These are phyloP conservation scores for Yamadazyma sp. DNA, from an alignment of 1,139 yeast species.

Conservation along the genomic window DNA sequence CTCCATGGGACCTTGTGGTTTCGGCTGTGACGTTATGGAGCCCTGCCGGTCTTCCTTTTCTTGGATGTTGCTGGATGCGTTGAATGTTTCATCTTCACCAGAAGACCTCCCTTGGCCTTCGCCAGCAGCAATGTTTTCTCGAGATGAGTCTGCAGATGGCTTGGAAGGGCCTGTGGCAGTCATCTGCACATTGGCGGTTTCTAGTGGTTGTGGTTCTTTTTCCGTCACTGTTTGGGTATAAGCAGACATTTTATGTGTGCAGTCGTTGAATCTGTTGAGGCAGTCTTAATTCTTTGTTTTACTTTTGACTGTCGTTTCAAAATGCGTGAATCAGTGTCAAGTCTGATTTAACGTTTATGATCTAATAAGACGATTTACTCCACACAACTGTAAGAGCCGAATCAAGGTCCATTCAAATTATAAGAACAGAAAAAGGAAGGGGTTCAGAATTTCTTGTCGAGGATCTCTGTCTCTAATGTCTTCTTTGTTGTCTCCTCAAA, in stretches of 20 bases:
- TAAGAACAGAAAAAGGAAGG: no score
- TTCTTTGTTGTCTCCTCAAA: no score
- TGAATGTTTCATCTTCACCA: background rate
- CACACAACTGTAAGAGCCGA: no score
- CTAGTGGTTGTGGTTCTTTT: background rate
- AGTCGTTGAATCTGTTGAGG: background rate
- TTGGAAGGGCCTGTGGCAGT: background rate
- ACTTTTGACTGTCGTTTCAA: background rate
- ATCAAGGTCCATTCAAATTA: no score
- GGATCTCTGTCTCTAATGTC: no score
- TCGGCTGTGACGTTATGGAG: conserved; percentile 17
- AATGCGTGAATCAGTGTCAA: no score
- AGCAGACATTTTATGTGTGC: background rate
- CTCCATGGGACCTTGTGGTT: conserved; percentile 13
- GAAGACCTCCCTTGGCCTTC: background rate
- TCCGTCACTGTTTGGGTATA: background rate
- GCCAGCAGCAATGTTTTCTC: background rate
- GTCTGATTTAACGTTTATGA: no score
- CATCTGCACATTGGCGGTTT: background rate
- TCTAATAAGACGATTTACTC: no score
- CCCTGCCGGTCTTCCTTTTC: background rate
- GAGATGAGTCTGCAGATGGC: background rate
- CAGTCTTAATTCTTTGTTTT: background rate
- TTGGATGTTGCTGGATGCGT: background rate
- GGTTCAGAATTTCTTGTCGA: no score